A percentile compares a stretch with the other conserved stretches of the same genome.
Conservation (phyloP, 1,139 yeast genomes). For the Zygosaccharomyces sapae region DNA sequence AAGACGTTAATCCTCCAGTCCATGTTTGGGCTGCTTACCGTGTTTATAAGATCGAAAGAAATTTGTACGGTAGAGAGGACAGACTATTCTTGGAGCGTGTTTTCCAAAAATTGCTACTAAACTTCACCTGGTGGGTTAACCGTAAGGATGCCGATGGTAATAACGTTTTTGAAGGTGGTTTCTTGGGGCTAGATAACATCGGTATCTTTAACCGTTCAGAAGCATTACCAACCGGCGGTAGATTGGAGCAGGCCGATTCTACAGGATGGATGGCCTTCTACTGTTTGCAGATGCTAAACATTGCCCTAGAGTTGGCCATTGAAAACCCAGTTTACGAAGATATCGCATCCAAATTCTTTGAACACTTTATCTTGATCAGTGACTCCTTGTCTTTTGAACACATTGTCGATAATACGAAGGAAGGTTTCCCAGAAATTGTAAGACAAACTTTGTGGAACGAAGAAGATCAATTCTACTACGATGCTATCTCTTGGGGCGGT, state of each 20-base stretch:
- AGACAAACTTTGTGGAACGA: constrained; percentile 85
- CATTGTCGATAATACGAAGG: constrained; percentile 33
- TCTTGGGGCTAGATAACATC: constrained; percentile 88
- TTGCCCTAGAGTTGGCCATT: constrained; percentile 86
- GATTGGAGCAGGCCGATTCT: constrained; percentile 89
- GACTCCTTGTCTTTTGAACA: constrained; percentile 80
- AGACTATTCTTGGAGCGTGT: constrained; percentile 82
- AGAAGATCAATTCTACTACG: constrained; percentile 83
- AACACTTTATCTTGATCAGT: constrained; percentile 86
- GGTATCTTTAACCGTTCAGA: constrained; percentile 93
- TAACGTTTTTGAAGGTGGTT: constrained; percentile 93
- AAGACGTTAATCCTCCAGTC: constrained; percentile 95
- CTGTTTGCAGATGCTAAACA: constrained; percentile 86
- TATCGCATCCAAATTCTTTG: constrained; percentile 92
- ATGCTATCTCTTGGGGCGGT: constrained; percentile 84
- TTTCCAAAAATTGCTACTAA: constrained; percentile 82
- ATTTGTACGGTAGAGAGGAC: constrained; percentile 79
- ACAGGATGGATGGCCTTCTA: constrained; percentile 99
- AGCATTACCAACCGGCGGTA: constrained; percentile 91
- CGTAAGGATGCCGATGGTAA: constrained; percentile 86
- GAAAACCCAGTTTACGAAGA: constrained; percentile 87
- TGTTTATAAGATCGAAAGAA: constrained; percentile 83
- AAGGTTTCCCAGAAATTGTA: constrained; percentile 43
- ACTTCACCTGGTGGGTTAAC: constrained; percentile 98
- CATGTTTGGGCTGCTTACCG: constrained; percentile 97